These are phyloP conservation scores for Phytophthora lateralis DNA, from an alignment of 352 stramenopile genomes.

Conservation along the genomic window DNA sequence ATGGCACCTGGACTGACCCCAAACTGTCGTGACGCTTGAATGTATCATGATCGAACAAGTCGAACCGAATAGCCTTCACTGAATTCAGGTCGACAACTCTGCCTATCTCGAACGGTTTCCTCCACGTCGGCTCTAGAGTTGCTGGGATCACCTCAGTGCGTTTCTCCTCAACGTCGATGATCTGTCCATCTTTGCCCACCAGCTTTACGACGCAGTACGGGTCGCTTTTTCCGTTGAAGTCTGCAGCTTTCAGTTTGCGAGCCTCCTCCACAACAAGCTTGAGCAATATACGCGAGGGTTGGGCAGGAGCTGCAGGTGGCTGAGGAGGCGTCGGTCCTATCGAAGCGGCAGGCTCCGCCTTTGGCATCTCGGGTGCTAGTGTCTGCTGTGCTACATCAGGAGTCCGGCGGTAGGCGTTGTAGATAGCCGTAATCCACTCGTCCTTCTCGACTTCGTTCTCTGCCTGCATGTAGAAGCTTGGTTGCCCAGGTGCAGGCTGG, in stretches of 20 bases:
- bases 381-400: constrained; percentile 33
- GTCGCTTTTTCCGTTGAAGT: constrained; percentile 74
- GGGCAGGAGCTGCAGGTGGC: constrained; percentile 13
- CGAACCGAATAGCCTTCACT: constrained; percentile 64
- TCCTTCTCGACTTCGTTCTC: constrained; percentile 70
- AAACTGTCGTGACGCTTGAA: constrained; percentile 57
- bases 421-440: constrained; percentile 66
- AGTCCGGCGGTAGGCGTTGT: constrained; percentile 50
- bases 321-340: constrained; percentile 7
- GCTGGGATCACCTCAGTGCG: constrained; percentile 56
- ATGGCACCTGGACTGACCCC: constrained; percentile 58
- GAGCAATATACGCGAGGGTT: constrained; percentile 47
- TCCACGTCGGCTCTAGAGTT: constrained; percentile 65
- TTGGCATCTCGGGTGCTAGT: constrained; percentile 4
- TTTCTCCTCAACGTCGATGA: constrained; percentile 60
- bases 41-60: constrained; percentile 68
- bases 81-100: constrained; percentile 54
- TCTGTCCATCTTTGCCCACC: constrained; percentile 58
- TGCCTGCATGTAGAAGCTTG: constrained; percentile 64
- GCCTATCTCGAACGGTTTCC: constrained; percentile 51
- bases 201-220: constrained; percentile 74
- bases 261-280: constrained; percentile 60
- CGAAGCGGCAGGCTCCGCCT: constrained; percentile 1
- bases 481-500: constrained; percentile 44
- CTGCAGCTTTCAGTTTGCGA: constrained; percentile 50